phyloP scores from a whole-genome alignment of 169 alveolate genomes.

The Plasmodium relictum region DNA sequence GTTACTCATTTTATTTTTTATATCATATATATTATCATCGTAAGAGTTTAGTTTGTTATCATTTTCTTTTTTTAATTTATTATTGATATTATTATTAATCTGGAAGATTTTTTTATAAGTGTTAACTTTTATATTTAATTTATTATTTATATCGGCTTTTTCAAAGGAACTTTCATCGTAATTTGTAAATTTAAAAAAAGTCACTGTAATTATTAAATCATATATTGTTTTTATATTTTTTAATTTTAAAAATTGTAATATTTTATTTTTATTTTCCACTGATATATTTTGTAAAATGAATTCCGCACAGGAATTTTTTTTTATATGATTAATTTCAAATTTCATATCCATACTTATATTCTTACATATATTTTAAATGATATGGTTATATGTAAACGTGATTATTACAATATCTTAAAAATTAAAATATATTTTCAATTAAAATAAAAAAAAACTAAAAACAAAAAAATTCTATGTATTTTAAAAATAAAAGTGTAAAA shows the following conservation, averaged over 20 bases:
- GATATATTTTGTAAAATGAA: slow-evolving; percentile 34
- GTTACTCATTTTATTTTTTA: background rate
- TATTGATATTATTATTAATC: background rate
- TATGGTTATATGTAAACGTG: too few relatives aligned
- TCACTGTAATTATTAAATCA: slow-evolving; percentile 30
- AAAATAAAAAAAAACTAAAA: too few relatives aligned
- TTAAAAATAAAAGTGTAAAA: too few relatives aligned
- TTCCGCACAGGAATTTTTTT: slow-evolving; percentile 10
- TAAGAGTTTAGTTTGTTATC: background rate
- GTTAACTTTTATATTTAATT: slow-evolving; percentile 19
- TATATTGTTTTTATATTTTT: slow-evolving; percentile 58
- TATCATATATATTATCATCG: slow-evolving; percentile 6
- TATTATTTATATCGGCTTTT: slow-evolving; percentile 16
- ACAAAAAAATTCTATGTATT: too few relatives aligned
- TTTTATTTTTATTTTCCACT: slow-evolving; percentile 42
- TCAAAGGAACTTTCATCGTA: slow-evolving; percentile 17
- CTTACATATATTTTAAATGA: background rate
- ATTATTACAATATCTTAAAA: too few relatives aligned
- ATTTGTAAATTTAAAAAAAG: slow-evolving; percentile 41
- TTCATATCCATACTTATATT: slow-evolving; percentile 22
- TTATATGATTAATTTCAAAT: slow-evolving; percentile 8
- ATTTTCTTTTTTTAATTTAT: slow-evolving; percentile 26
- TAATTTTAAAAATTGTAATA: slow-evolving; percentile 31
- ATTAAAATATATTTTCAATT: too few relatives aligned
- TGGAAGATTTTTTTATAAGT: slow-evolving; percentile 7